Evolutionary conservation across 805 yeast species (phyloP), one percentile per base, ranked within the genome.

Genomic region (Ogataea saltuana): DNA sequence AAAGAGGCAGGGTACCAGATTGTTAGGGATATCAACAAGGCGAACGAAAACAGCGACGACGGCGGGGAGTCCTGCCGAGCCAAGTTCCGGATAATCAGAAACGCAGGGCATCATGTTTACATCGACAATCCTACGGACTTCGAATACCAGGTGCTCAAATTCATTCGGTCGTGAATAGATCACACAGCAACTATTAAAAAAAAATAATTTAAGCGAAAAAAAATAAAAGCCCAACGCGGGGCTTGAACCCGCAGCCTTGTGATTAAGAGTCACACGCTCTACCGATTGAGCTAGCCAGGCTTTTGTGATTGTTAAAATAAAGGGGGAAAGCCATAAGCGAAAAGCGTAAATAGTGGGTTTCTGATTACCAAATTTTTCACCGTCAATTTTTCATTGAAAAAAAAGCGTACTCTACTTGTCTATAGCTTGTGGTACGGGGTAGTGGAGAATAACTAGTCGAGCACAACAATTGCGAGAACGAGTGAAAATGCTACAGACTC

Each of bases 101-200:
- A 66, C 28, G 76, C 81, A 6, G 82, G 82, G 4, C 83, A 77
- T 51, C 83, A 77, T 58, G 57, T 77, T 20, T 77, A 77, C 55
- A 58, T 76, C 40, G 83, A 77, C 56, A 77, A 77, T 46, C 70
- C 76, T 5, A 23, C 32, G 4, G 64, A 55, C 12, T 65, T 65
- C 39, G 59, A 63, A 34, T 30, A 45, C 6, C 53, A 51, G 27
- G 63, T 65, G 5, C 18, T 50, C 8, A 51, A 54, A 23, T 65
- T 65, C 34, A 37, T 63, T 21, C 39, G 27, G 22, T 25, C 37
- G n/a, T n/a, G 9, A 25, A 25, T 25, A 25, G 28, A 25, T 11
- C 12, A 22, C 9, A 6, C 12, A 25, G 12, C 13, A 6, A 25
- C 4, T 6, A 6, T 4, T 18, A n/a, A 25, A 35, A 18, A 31